Evolutionary conservation across 2,329 filamentous ascomycete species (phyloP).

Genomic region (Endothia cerciana): DNA sequence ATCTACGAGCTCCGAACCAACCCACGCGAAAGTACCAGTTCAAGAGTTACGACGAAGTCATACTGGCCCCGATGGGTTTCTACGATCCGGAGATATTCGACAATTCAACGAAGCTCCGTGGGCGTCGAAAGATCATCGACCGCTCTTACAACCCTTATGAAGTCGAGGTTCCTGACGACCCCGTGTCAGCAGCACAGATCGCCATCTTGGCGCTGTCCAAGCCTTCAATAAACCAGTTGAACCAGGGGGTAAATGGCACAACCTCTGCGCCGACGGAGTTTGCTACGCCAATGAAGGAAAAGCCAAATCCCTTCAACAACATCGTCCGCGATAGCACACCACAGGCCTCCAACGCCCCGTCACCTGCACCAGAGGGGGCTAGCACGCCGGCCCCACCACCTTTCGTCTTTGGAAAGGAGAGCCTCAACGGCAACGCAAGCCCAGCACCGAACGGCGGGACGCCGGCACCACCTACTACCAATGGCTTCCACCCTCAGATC

Average conservation of each 20-base stretch:
- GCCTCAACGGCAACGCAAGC: conserved; percentile 50
- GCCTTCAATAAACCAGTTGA: conserved; percentile 51
- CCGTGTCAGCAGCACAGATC: conserved; percentile 80
- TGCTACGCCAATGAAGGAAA: conserved; percentile 66
- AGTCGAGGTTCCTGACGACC: conserved; percentile 83
- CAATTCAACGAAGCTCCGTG: conserved; percentile 75
- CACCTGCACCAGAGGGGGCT: conserved; percentile 78
- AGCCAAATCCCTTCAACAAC: conserved; percentile 69
- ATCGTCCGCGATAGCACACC: conserved; percentile 76
- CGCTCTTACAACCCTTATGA: conserved; percentile 95
- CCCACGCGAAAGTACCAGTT: conserved; percentile 92
- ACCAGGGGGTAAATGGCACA: conserved; percentile 45
- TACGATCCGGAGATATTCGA: conserved; percentile 90
- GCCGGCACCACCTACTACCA: conserved; percentile 43
- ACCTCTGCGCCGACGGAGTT: conserved; percentile 51
- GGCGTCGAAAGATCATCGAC: conserved; percentile 79
- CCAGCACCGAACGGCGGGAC: conserved; percentile 58
- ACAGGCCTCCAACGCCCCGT: conserved; percentile 82
- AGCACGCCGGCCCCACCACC: conserved; percentile 67
- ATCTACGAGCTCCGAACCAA: conserved; percentile 84
- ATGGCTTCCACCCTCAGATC: conserved; percentile 43
- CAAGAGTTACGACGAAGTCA: conserved; percentile 96
- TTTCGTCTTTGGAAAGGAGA: conserved; percentile 59
- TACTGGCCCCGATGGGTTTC: conserved; percentile 93
- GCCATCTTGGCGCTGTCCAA: conserved; percentile 64